These are phyloP conservation scores for Stephanodiscus triporus DNA, from an alignment of 108 stramenopile species.

Conservation along the genomic window DNA sequence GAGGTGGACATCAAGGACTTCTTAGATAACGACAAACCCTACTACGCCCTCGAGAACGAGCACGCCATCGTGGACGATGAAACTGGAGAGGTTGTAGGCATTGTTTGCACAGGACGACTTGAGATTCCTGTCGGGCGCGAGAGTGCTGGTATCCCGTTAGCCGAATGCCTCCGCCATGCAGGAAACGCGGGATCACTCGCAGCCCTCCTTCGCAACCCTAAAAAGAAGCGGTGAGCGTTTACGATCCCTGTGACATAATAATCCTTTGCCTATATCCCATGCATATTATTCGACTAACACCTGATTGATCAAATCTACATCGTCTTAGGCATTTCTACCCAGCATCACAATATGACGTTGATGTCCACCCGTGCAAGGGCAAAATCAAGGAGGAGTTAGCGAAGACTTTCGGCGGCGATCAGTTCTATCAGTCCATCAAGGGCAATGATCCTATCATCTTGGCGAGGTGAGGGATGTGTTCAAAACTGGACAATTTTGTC, in stretches of 20 bases:
- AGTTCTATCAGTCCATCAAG: neutral
- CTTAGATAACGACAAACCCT: constrained; percentile 32
- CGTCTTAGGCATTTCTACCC: constrained; percentile 17
- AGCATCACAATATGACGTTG: constrained; percentile 17
- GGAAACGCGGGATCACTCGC: constrained; percentile 21
- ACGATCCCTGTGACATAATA: neutral
- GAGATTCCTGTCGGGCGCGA: constrained; percentile 37
- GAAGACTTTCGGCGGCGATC: neutral
- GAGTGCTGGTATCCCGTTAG: constrained; percentile 18
- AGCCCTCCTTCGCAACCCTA: constrained; percentile 23
- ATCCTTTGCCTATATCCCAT: no score
- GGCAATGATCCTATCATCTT: constrained; percentile 18
- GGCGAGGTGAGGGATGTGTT: constrained; percentile 4
- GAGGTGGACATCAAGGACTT: constrained; percentile 27
- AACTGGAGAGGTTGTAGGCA: constrained; percentile 31
- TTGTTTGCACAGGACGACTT: constrained; percentile 26
- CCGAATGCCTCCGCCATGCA: constrained; percentile 26
- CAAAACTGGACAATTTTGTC: neutral
- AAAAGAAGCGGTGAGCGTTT: constrained; percentile 13
- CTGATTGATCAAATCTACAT: neutral
- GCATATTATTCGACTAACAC: no score
- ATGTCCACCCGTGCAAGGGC: constrained; percentile 16
- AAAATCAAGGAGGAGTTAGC: constrained; percentile 13
- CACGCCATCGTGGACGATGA: constrained; percentile 23
- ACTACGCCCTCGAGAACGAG: constrained; percentile 46